Evolutionary conservation across 2,329 filamentous ascomycete species (phyloP), one percentile per base, ranked within the genome.

Genomic region (Fusarium xyrophilum): DNA sequence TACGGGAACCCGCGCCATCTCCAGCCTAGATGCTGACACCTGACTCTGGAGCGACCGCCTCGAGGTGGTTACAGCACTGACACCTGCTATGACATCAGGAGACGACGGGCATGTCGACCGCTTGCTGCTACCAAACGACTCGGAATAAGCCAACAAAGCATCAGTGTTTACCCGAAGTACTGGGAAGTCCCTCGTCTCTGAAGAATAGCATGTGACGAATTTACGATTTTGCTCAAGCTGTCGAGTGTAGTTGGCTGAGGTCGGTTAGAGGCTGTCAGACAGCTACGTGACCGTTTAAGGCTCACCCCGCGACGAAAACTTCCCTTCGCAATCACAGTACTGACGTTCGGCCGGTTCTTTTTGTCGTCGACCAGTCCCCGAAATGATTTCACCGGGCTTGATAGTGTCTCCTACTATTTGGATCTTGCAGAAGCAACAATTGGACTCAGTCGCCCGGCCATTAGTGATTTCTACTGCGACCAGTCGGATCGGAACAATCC

Each of bases 1-100:
- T 25, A n/a, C 0, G 2, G 3, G 6, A 6, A 33, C 21, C 11
- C 2, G 6, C 12, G 12, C 30, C 21, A 25, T 23, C 21, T 33
- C 17, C 10, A 25, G 28, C 8, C 17, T 12, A 48, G 12, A 12
- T 48, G 2, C 30, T 10, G 17, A 6, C 5, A 4, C 30, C 17
- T 4, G 21, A 15, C 12, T n/a, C 11, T 25, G 7, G 8, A 35
- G 46, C 5, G 21, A 25, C 30, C 2, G 1, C 23, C 30, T 14
- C 3, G 11, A 32, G 17, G 3, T 14, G 5, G 6, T 50, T n/a
- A 7, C 17, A 7, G 19, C 14, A 12, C 30, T 14, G 5, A 12
- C 3, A 25, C 13, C 12, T 6, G n/a, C 30, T 8, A 6, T 14
- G 4, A 6, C 6, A 50, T 19, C 12, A 13, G 36, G 19, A 25